phyloP scores from a whole-genome alignment of 768 basidiomycete species.

The Russula emetica region DNA sequence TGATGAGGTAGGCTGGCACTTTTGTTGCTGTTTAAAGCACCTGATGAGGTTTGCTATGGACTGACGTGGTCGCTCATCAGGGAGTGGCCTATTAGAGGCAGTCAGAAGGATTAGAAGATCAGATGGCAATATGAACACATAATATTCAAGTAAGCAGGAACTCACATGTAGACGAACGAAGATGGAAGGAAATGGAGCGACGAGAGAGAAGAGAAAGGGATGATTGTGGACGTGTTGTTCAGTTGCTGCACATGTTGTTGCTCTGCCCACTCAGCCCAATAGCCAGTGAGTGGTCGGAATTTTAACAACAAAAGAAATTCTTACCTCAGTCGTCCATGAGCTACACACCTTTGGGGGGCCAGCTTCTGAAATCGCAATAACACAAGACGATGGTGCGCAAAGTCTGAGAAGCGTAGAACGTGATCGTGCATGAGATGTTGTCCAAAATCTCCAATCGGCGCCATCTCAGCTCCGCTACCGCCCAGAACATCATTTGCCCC shows the following conservation, averaged over 20 bases:
- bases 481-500: slow-evolving; percentile 31
- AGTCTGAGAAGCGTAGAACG: slow-evolving; percentile 96
- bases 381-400: slow-evolving; percentile 92
- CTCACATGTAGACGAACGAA: slow-evolving; percentile 8
- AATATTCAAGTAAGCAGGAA: neutral
- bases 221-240: neutral
- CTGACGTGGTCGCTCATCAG: slow-evolving; percentile 82
- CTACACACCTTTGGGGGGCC: slow-evolving; percentile 65
- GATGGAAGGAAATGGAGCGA: neutral
- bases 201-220: neutral
- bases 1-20: slow-evolving; percentile 47
- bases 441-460: slow-evolving; percentile 63
- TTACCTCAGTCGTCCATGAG: slow-evolving; percentile 49
- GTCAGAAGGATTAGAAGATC: slow-evolving; percentile 10
- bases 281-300: neutral
- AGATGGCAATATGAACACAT: neutral
- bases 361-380: slow-evolving; percentile 79
- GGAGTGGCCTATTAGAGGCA: slow-evolving; percentile 58
- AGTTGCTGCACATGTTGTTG: neutral
- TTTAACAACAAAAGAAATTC: slow-evolving; percentile 23
- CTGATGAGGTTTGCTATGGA: slow-evolving; percentile 90
- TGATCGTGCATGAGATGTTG: slow-evolving; percentile 90
- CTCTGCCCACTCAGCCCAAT: neutral
- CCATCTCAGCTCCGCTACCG: slow-evolving; percentile 47
- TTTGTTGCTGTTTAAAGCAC: slow-evolving; percentile 73